These are phyloP conservation scores for Ophiostoma populinum DNA, from an alignment of 2,329 filamentous ascomycete genomes.

Conservation along the genomic window DNA sequence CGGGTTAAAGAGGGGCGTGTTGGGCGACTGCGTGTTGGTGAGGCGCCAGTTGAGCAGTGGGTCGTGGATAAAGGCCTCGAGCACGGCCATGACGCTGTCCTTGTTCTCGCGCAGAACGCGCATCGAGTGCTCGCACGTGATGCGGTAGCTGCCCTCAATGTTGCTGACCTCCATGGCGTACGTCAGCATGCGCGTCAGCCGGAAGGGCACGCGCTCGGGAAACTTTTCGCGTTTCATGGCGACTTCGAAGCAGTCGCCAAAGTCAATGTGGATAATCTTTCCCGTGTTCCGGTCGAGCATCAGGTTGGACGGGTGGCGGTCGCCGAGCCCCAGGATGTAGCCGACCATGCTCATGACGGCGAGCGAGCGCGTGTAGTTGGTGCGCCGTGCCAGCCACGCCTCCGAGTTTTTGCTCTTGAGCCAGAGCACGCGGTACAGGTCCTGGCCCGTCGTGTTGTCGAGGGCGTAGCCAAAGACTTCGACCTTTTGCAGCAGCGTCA, in stretches of 20 bases:
- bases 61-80: conserved; percentile 98
- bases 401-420: conserved; percentile 97
- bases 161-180: conserved; percentile 99
- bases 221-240: conserved; percentile 99
- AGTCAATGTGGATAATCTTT: conserved; percentile 97
- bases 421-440: conserved; percentile 95
- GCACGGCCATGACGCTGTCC: conserved; percentile 92
- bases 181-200: conserved; percentile 93
- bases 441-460: conserved; percentile 97
- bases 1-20: conserved; percentile 49
- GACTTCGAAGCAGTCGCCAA: conserved; percentile 97
- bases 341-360: conserved; percentile 99
- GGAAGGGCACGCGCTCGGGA: conserved; percentile 92
- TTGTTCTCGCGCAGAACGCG: conserved; percentile 91
- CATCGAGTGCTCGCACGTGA: conserved; percentile 98
- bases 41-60: conserved; percentile 97
- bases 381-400: conserved; percentile 89
- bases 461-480: conserved; percentile 98
- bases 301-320: conserved; percentile 92
- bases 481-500: conserved; percentile 99
- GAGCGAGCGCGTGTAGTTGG: conserved; percentile 95
- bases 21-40: conserved; percentile 42
- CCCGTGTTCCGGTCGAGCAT: conserved; percentile 94
- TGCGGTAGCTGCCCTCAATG: conserved; percentile 95
- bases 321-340: conserved; percentile 91